Evolutionary conservation across 2,329 filamentous ascomycete species (phyloP).

Genomic region (Monilinia aucupariae): DNA sequence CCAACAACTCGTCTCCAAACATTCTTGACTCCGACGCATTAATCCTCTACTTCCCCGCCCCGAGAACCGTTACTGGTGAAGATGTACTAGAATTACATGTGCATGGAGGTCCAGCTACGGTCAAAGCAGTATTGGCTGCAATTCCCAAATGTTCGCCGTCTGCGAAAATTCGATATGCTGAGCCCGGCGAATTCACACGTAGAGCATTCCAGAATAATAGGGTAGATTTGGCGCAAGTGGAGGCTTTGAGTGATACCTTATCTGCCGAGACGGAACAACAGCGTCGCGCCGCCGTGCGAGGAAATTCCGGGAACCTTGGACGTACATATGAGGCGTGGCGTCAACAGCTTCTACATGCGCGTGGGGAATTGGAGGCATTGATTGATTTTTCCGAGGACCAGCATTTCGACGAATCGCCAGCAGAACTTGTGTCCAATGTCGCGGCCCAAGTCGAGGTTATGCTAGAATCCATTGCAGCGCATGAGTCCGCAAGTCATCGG

Average conservation of each 20-base stretch:
- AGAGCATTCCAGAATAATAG: conserved; percentile 84
- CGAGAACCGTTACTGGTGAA: conserved; percentile 83
- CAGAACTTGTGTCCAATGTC: conserved; percentile 65
- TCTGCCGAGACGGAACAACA: conserved; percentile 85
- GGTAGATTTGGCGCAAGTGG: conserved; percentile 79
- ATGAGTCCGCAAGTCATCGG: conserved; percentile 71
- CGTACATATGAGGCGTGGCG: conserved; percentile 81
- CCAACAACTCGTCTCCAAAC: conserved; percentile 30
- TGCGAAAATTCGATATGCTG: conserved; percentile 69
- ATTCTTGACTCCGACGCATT: conserved; percentile 63
- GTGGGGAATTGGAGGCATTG: conserved; percentile 87
- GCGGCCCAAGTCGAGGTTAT: conserved; percentile 58
- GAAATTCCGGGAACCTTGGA: conserved; percentile 64
- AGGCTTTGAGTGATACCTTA: conserved; percentile 58
- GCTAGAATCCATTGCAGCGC: conserved; percentile 56
- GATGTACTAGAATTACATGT: conserved; percentile 89
- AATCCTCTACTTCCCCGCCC: conserved; percentile 69
- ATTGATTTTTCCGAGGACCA: conserved; percentile 98
- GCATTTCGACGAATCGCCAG: conserved; percentile 85
- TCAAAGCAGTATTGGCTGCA: conserved; percentile 76
- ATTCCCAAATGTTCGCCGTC: conserved; percentile 51
- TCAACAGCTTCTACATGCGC: conserved; percentile 66
- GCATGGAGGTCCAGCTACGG: conserved; percentile 86
- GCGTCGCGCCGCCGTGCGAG: conserved; percentile 76
- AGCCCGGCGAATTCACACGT: conserved; percentile 91